A percentile compares a stretch with the other conserved stretches of the same genome.
These are phyloP conservation scores for Aspergillus kassunensis DNA, from an alignment of 495 filamentous ascomycete genomes.

Conservation along the genomic window DNA sequence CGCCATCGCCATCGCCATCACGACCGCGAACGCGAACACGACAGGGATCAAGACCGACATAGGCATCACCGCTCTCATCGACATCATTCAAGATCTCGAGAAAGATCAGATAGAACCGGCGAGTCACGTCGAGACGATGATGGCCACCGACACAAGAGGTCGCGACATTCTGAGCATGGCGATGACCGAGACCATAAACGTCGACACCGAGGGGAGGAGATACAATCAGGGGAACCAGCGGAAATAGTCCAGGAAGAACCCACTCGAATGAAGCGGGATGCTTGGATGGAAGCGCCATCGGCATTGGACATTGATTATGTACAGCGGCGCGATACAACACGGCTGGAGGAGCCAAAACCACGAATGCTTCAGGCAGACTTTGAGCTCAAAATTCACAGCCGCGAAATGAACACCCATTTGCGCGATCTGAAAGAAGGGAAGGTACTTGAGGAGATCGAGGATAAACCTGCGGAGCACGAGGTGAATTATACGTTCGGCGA, in stretches of 20 bases:
- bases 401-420: constrained; percentile 75
- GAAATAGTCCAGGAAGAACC: constrained; percentile 35
- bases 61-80: constrained; percentile 38
- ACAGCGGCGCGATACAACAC: constrained; percentile 54
- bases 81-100: constrained; percentile 43
- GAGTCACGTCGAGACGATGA: constrained; percentile 39
- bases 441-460: constrained; percentile 45
- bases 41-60: constrained; percentile 32
- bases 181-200: constrained; percentile 39
- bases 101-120: constrained; percentile 31
- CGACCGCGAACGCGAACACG: neutral
- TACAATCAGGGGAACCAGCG: constrained; percentile 18
- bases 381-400: constrained; percentile 72
- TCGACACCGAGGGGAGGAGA: constrained; percentile 28
- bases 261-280: constrained; percentile 59
- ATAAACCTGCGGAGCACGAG: constrained; percentile 54
- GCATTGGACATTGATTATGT: constrained; percentile 81
- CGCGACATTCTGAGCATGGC: constrained; percentile 44
- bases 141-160: constrained; percentile 53
- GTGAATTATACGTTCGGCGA: constrained; percentile 89
- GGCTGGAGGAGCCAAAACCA: constrained; percentile 36
- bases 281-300: constrained; percentile 92
- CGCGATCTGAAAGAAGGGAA: constrained; percentile 58
- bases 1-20: constrained; percentile 34
- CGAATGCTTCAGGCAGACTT: constrained; percentile 59